Evolutionary conservation across 768 basidiomycete species (phyloP), one percentile per base, ranked within the genome.

Genomic region (Strobilomyces echinocephalus): DNA sequence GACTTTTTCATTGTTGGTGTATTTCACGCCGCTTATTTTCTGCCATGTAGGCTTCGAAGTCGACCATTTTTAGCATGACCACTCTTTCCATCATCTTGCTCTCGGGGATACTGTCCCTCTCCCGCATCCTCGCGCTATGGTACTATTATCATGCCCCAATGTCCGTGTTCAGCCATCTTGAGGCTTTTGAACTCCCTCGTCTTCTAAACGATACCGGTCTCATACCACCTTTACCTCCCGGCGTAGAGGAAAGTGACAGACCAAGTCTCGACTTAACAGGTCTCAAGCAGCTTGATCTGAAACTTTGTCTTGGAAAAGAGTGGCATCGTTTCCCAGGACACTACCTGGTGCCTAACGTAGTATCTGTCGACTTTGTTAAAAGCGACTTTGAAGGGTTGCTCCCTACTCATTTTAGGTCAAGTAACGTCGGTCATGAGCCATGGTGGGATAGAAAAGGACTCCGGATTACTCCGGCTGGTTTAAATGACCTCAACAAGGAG

Each of bases 261-360:
- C 69, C 72, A 35, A 76, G 76, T 34, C 76, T 93, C 35, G 85
- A 91, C 64, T 75, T 91, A 26, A 69, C 84, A 1, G 82, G 81
- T 0, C 74, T 97, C 63, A 76, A 76, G 52, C 75, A 81, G 12
- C 82, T 94, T 62, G 79, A 84, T 52, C 72, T 98, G 53, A 82
- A 77, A 28, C 65, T 99, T 1, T 99, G 97, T 71, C 76, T 88
- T 47, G 91, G 87, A 45, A 95, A 94, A 68, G 97, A 99, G 71
- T 99, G 97, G 97, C 77, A 97, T 65, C 80, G 95, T 21, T 99
- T 93, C 76, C 90, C 94, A 3, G 83, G 91, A 4, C 87, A 88
- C 67, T 97, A 88, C 69, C 79, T 95, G 45, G 79, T 98, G 20
- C 94, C 95, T 2, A 80, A 85, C 53, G 88, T 83, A 26, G 73